Conservation (phyloP, 495 filamentous ascomycete genomes). For the Aspergillus mulundensis region DNA sequence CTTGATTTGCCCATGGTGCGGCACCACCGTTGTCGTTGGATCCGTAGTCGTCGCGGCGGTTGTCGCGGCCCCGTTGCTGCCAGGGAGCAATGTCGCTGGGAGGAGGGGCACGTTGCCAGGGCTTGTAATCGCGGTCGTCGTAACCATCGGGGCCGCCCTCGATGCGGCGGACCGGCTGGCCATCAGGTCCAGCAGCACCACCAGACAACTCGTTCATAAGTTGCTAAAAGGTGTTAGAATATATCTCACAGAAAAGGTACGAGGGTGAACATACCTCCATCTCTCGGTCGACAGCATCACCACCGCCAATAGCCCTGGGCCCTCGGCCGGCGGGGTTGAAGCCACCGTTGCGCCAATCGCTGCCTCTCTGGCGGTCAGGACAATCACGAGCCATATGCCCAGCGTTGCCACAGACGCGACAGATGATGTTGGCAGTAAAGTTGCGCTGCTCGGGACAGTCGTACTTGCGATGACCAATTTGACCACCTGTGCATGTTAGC, state of each 20-base stretch:
- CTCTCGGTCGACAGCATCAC: conserved; percentile 88
- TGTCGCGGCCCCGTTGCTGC: conserved; percentile 56
- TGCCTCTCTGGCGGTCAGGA: conserved; percentile 84
- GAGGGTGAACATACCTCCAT: conserved; percentile 67
- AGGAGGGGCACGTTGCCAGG: conserved; percentile 78
- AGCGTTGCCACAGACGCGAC: conserved; percentile 93
- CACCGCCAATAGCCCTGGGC: conserved; percentile 62
- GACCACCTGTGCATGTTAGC: conserved; percentile 54
- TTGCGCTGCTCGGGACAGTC: conserved; percentile 98
- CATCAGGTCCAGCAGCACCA: conserved; percentile 57
- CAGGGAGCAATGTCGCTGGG: conserved; percentile 83
- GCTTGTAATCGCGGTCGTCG: conserved; percentile 62
- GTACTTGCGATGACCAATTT: conserved; percentile 98
- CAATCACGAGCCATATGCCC: conserved; percentile 93
- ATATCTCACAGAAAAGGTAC: neutral
- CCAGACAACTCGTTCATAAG: conserved; percentile 97
- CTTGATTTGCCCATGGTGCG: conserved; percentile 52
- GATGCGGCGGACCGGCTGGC: conserved; percentile 71
- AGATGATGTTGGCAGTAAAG: conserved; percentile 98
- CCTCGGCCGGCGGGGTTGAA: conserved; percentile 37
- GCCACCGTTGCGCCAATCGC: conserved; percentile 81
- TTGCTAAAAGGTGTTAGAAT: conserved; percentile 56
- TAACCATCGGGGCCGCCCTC: conserved; percentile 71
- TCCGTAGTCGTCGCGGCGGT: conserved; percentile 51
- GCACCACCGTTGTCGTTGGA: conserved; percentile 41